phyloP scores from a whole-genome alignment of 2,329 filamentous ascomycete species.

The Leptographium lundbergii region DNA sequence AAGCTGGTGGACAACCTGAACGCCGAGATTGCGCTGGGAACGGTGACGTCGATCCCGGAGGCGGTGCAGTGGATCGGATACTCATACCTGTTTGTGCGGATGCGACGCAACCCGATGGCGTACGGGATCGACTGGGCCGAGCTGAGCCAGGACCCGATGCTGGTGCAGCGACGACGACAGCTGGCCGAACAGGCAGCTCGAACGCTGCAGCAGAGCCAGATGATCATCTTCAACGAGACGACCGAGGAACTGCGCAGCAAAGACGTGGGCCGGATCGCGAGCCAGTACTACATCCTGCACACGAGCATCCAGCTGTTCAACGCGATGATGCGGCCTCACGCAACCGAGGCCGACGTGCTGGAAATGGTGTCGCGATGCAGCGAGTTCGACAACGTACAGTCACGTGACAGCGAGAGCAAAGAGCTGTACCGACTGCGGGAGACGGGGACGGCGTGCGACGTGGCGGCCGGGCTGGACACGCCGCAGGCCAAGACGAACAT shows the following conservation, averaged over 20 bases:
- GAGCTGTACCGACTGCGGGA: slow-evolving; percentile 67
- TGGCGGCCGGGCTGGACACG: slow-evolving; percentile 57
- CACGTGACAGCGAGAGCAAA: slow-evolving; percentile 76
- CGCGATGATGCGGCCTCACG: slow-evolving; percentile 73
- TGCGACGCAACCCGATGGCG: slow-evolving; percentile 79
- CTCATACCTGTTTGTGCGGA: slow-evolving; percentile 92
- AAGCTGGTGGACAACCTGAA: slow-evolving; percentile 96
- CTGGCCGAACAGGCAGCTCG: slow-evolving; percentile 80
- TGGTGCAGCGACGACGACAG: slow-evolving; percentile 75
- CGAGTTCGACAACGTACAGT: slow-evolving; percentile 95
- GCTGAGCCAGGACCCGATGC: slow-evolving; percentile 71
- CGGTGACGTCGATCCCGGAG: slow-evolving; percentile 86
- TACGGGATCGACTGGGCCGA: slow-evolving; percentile 96
- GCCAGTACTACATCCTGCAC: slow-evolving; percentile 92
- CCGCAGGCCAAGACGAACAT: slow-evolving; percentile 93
- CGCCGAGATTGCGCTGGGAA: slow-evolving; percentile 84
- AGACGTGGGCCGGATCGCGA: slow-evolving; percentile 91
- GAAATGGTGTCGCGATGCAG: slow-evolving; percentile 97
- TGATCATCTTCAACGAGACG: slow-evolving; percentile 96
- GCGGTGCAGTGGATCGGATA: slow-evolving; percentile 97
- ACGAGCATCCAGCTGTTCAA: slow-evolving; percentile 95
- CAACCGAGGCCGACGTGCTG: slow-evolving; percentile 82
- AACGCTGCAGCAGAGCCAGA: slow-evolving; percentile 83
- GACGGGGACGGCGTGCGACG: slow-evolving; percentile 63
- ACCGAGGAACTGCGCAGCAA: slow-evolving; percentile 91